These are phyloP conservation scores for Berberis vulgaris DNA, from an alignment of 164 flowering plant species.

Conservation along the genomic window DNA sequence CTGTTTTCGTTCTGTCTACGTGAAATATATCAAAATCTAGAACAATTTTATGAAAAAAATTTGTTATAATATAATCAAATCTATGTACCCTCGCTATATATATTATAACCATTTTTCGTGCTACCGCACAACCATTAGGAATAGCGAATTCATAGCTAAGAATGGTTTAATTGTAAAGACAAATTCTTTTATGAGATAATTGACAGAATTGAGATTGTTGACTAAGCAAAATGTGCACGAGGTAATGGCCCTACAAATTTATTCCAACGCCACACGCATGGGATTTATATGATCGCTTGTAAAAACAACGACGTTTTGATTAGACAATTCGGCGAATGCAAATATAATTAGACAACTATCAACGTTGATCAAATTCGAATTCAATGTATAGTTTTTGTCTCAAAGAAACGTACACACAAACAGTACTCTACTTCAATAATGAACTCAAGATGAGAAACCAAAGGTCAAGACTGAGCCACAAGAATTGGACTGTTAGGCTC, in stretches of 20 bases:
- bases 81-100: too few relatives aligned
- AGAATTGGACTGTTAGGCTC: conserved; percentile 7
- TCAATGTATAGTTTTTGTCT: neutral
- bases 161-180: too few relatives aligned
- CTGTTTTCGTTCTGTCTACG: neutral
- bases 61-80: too few relatives aligned
- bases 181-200: too few relatives aligned
- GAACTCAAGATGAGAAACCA: conserved; percentile 8
- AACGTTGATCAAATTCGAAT: neutral
- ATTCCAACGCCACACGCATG: too few relatives aligned
- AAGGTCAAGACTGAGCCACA: conserved; percentile 10
- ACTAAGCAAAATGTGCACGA: too few relatives aligned
- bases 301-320: neutral
- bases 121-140: too few relatives aligned
- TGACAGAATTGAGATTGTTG: too few relatives aligned
- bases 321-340: neutral
- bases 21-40: neutral
- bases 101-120: too few relatives aligned
- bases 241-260: too few relatives aligned
- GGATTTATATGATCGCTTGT: neutral
- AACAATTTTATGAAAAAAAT: too few relatives aligned
- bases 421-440: neutral
- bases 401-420: neutral
- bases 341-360: neutral
- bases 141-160: too few relatives aligned